A percentile compares a stretch with the other conserved stretches of the same genome.
phyloP scores from a whole-genome alignment of 1,139 yeast species.

The Magnusiomyces suaveolens region DNA sequence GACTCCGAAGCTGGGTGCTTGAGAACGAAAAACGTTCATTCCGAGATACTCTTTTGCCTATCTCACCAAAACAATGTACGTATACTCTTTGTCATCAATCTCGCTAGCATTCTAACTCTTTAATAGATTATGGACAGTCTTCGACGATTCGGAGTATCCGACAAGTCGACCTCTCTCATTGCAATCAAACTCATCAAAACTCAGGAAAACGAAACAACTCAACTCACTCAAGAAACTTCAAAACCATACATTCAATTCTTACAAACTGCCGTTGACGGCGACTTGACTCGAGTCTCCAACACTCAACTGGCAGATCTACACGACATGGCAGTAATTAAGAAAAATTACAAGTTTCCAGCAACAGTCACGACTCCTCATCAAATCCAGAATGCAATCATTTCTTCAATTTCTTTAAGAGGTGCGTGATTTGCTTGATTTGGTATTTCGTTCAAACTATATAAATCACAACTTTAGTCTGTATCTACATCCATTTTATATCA shows the following conservation, averaged over 20 bases:
- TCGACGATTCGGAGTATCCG: slow-evolving; percentile 39
- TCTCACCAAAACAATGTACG: slow-evolving; percentile 41
- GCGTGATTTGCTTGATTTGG: too few relatives aligned
- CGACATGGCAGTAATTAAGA: neutral
- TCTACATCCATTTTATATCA: too few relatives aligned
- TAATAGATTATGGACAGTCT: slow-evolving; percentile 37
- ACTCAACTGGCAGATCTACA: neutral
- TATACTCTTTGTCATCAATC: neutral
- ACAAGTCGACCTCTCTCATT: slow-evolving; percentile 30
- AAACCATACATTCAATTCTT: slow-evolving; percentile 1
- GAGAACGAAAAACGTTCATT: slow-evolving; percentile 43
- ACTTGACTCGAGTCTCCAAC: neutral
- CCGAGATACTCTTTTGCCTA: slow-evolving; percentile 44
- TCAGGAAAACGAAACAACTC: neutral
- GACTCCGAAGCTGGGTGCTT: slow-evolving; percentile 35
- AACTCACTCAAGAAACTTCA: neutral
- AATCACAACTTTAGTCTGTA: too few relatives aligned
- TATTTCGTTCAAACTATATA: too few relatives aligned
- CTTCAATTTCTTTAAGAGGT: slow-evolving; percentile 2
- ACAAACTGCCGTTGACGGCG: neutral
- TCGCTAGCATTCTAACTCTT: neutral
- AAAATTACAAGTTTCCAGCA: slow-evolving; percentile 4
- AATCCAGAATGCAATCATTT: neutral
- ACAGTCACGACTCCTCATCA: neutral
- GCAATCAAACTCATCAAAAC: slow-evolving; percentile 32